Conservation (phyloP, 2,329 filamentous ascomycete genomes). For the Atkinsonella hypoxylon region DNA sequence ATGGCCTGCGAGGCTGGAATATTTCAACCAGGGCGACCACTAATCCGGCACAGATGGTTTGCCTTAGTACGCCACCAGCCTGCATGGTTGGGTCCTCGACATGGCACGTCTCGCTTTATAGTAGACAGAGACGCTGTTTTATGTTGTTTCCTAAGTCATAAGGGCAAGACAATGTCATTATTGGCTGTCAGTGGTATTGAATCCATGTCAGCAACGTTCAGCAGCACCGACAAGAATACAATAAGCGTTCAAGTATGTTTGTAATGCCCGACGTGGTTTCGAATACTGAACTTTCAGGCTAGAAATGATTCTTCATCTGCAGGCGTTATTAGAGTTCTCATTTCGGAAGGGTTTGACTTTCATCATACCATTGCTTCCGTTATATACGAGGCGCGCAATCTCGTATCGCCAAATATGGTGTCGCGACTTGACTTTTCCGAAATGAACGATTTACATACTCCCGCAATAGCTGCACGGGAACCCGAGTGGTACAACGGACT, state of each 20-base stretch:
- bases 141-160: constrained; percentile 60
- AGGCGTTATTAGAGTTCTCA: constrained; percentile 50
- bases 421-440: constrained; percentile 33
- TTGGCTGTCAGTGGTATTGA: constrained; percentile 66
- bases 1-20: no score
- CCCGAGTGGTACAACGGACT: constrained; percentile 88
- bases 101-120: constrained; percentile 55
- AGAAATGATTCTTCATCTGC: constrained; percentile 53
- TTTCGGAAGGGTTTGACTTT: constrained; percentile 59
- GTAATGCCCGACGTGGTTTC: neutral
- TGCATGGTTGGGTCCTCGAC: constrained; percentile 81
- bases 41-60: constrained; percentile 52
- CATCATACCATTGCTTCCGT: constrained; percentile 67
- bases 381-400: constrained; percentile 74
- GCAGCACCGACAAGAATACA: constrained; percentile 50
- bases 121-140: constrained; percentile 70
- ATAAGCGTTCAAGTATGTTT: constrained; percentile 52
- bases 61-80: constrained; percentile 66
- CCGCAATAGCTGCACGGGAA: constrained; percentile 53
- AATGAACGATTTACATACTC: constrained; percentile 31
- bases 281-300: constrained; percentile 24
- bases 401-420: constrained; percentile 26
- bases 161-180: constrained; percentile 65
- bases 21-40: neutral
- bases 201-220: constrained; percentile 58